A percentile compares a stretch with the other conserved stretches of the same genome.
These are phyloP conservation scores for Fusarium armeniacum DNA, from an alignment of 2,329 filamentous ascomycete genomes.

Conservation along the genomic window DNA sequence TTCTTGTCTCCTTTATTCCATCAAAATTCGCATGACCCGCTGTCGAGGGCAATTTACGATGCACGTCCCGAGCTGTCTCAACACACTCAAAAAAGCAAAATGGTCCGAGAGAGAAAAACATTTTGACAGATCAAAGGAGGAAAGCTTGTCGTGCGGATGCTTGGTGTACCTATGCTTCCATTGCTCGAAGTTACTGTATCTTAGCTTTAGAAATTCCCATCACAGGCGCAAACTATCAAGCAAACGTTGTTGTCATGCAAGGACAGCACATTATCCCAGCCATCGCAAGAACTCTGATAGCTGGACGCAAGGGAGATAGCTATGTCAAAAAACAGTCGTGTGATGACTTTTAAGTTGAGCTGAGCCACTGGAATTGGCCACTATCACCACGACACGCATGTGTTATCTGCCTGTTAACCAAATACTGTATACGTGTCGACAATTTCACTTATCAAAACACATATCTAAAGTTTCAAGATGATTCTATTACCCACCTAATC, in stretches of 20 bases:
- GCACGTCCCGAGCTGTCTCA: slow-evolving; percentile 13
- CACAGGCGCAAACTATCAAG: neutral
- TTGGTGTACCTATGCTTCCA: neutral
- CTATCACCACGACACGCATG: neutral
- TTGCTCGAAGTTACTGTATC: neutral
- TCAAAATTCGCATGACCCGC: slow-evolving; percentile 4
- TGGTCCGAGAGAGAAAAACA: slow-evolving; percentile 7
- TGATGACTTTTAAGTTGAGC: slow-evolving; percentile 5
- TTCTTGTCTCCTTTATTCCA: slow-evolving; percentile 7
- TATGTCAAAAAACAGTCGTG: neutral
- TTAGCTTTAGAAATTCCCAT: neutral
- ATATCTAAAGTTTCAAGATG: neutral
- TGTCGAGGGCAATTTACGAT: slow-evolving; percentile 5
- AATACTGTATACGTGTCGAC: neutral
- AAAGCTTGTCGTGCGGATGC: neutral
- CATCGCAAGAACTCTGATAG: neutral
- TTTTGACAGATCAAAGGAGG: neutral
- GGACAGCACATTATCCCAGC: neutral
- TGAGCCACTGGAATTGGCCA: slow-evolving; percentile 3
- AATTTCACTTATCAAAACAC: neutral
- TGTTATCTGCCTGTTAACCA: neutral
- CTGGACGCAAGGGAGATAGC: slow-evolving; percentile 29
- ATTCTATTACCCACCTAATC: no score
- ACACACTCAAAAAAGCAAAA: slow-evolving; percentile 6
- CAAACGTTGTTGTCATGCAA: neutral